These are phyloP conservation scores for Mycena sanguinolenta DNA, from an alignment of 768 basidiomycete species.

Conservation along the genomic window DNA sequence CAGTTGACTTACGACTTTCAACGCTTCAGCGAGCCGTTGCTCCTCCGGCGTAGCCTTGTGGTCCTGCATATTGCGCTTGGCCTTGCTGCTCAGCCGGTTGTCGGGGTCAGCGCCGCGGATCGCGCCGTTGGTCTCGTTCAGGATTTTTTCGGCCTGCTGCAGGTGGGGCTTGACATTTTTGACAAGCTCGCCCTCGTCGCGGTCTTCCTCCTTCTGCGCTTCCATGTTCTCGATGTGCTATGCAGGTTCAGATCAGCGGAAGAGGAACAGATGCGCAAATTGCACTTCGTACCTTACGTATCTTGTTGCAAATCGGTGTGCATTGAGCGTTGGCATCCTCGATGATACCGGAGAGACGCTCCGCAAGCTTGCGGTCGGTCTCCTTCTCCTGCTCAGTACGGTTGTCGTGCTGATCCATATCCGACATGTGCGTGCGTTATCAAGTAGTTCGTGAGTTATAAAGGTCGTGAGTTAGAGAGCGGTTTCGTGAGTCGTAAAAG, in stretches of 20 bases:
- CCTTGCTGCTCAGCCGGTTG: constrained; percentile 48
- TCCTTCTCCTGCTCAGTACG: neutral
- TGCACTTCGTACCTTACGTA: constrained; percentile 47
- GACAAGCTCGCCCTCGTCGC: neutral
- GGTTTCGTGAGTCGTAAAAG: no score
- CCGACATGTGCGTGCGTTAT: neutral
- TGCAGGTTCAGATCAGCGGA: neutral
- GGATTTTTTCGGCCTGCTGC: constrained; percentile 23
- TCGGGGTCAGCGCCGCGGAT: constrained; percentile 54
- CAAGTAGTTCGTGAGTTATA: no score
- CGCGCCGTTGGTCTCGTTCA: constrained; percentile 54
- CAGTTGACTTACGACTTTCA: constrained; percentile 38
- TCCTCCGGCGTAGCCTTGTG: constrained; percentile 43
- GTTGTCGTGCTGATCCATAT: neutral
- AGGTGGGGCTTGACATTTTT: neutral
- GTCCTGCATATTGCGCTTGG: constrained; percentile 47
- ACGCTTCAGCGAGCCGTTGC: constrained; percentile 52
- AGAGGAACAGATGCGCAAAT: no score
- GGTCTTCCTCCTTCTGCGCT: neutral
- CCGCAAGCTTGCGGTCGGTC: constrained; percentile 2
- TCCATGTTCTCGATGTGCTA: constrained; percentile 52
- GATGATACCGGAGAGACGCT: constrained; percentile 39
- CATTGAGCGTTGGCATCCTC: constrained; percentile 43
- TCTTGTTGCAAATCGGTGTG: constrained; percentile 50
- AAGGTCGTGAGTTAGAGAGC: neutral